Percentiles rank a stretch among this genome's conserved stretches.
Evolutionary conservation across 2,329 filamentous ascomycete species (phyloP).

Genomic region (Pseudocercospora vitis): DNA sequence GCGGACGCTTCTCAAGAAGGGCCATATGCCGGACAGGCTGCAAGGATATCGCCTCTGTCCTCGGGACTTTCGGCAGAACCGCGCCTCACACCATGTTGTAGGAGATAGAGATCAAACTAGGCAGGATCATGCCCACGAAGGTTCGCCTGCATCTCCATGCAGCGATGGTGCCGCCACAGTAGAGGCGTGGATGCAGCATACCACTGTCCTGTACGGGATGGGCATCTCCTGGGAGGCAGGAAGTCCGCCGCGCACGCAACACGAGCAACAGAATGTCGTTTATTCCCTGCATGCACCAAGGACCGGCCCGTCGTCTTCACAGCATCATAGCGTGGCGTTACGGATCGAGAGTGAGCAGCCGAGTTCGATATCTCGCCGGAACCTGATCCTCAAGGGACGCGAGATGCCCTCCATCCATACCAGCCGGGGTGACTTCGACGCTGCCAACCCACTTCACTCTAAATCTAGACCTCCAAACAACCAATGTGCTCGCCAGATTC

Average conservation of each 20-base stretch:
- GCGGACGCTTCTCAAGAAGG: too few relatives aligned
- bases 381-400: slow-evolving; percentile 1
- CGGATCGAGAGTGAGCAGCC: background rate
- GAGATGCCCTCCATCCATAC: background rate
- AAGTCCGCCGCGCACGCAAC: too few relatives aligned
- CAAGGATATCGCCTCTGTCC: background rate
- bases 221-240: too few relatives aligned
- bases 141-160: background rate
- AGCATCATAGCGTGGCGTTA: background rate
- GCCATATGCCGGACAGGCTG: background rate
- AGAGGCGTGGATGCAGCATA: too few relatives aligned
- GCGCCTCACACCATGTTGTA: too few relatives aligned
- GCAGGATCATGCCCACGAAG: background rate
- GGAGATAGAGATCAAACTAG: background rate
- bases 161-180: too few relatives aligned
- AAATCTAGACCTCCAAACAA: background rate
- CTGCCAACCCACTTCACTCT: background rate
- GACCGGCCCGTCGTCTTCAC: background rate
- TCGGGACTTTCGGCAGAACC: slow-evolving; percentile 7
- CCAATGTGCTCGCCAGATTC: slow-evolving; percentile 1
- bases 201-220: too few relatives aligned
- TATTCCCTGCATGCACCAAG: background rate
- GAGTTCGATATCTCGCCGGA: background rate
- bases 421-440: slow-evolving; percentile 1
- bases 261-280: background rate